Evolutionary conservation across 78 protist species (phyloP).

Genomic region (Dictyostelium citrinum): DNA sequence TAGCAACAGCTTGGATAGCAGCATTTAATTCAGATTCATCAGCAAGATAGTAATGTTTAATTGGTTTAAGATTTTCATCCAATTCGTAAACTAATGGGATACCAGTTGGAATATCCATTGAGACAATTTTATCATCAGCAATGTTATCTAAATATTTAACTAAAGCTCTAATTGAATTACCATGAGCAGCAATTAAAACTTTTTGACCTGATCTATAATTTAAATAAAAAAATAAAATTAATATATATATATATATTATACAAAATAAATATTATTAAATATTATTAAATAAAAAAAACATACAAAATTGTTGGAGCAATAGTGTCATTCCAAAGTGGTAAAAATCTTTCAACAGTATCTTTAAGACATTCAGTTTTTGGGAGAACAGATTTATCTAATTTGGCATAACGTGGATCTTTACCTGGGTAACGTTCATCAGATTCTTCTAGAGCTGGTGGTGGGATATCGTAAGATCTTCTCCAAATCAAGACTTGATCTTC

Average conservation of each 20-base stretch:
- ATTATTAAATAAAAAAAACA: neutral
- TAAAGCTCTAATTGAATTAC: constrained; percentile 94
- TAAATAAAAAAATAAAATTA: neutral
- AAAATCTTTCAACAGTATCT: constrained; percentile 87
- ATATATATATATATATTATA: too few species aligned
- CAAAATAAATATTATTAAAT: too few species aligned
- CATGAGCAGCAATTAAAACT: constrained; percentile 95
- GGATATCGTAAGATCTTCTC: constrained; percentile 91
- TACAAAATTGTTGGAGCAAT: constrained; percentile 84
- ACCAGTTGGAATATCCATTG: constrained; percentile 94
- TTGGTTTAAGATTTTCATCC: constrained; percentile 80
- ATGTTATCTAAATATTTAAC: constrained; percentile 90
- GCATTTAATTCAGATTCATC: constrained; percentile 79
- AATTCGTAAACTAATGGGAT: constrained; percentile 89
- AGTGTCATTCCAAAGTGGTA: constrained; percentile 88
- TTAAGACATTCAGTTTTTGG: constrained; percentile 91
- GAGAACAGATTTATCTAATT: constrained; percentile 50
- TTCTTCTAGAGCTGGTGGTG: constrained; percentile 90
- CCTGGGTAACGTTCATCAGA: constrained; percentile 78
- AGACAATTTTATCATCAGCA: constrained; percentile 83
- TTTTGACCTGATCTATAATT: constrained; percentile 80
- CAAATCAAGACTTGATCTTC: constrained; percentile 89
- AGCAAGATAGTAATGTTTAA: constrained; percentile 71
- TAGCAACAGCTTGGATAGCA: constrained; percentile 82
- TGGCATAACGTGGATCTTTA: constrained; percentile 79